These are phyloP conservation scores for Eucalyptus lansdowneana DNA, from an alignment of 345 rosid species.

Conservation along the genomic window DNA sequence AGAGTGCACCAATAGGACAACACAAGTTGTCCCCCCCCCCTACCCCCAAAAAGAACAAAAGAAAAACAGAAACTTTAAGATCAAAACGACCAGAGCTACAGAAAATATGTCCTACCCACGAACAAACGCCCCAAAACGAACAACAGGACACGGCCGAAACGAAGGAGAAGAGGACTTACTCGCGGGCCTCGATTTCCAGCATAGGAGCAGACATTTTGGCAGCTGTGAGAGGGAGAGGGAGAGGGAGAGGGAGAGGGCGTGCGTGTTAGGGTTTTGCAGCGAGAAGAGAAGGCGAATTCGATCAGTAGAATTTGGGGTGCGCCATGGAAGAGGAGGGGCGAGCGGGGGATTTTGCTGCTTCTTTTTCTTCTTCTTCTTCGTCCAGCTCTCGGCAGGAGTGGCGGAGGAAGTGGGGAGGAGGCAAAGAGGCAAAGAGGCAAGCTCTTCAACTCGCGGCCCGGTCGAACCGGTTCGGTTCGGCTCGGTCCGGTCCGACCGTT, in stretches of 20 bases:
- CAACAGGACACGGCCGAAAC: not conserved
- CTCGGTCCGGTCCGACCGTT: not conserved
- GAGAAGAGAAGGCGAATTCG: not conserved
- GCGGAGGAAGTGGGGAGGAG: not conserved
- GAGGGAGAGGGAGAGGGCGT: not conserved
- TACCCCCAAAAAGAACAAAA: not conserved
- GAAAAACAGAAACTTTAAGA: not conserved
- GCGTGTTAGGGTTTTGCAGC: not conserved
- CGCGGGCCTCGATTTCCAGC: constrained; percentile 93
- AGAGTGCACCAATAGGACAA: not conserved
- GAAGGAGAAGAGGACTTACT: constrained; percentile 28
- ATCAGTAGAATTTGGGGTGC: not conserved
- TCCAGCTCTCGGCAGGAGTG: not conserved
- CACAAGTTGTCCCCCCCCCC: not conserved
- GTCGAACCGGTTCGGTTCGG: not conserved
- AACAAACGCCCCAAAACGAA: not conserved
- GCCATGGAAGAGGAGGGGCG: not conserved
- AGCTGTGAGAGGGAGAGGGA: not conserved
- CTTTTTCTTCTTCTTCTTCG: not conserved
- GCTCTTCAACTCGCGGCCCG: fast-evolving
- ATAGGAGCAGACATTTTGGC: constrained; percentile 37
- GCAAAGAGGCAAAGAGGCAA: not conserved
- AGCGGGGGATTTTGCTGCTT: not conserved
- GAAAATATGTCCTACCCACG: not conserved
- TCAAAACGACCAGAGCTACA: not conserved